Evolutionary conservation across 2,329 filamentous ascomycete species (phyloP).

Genomic region (Nigrograna mackinnonii): DNA sequence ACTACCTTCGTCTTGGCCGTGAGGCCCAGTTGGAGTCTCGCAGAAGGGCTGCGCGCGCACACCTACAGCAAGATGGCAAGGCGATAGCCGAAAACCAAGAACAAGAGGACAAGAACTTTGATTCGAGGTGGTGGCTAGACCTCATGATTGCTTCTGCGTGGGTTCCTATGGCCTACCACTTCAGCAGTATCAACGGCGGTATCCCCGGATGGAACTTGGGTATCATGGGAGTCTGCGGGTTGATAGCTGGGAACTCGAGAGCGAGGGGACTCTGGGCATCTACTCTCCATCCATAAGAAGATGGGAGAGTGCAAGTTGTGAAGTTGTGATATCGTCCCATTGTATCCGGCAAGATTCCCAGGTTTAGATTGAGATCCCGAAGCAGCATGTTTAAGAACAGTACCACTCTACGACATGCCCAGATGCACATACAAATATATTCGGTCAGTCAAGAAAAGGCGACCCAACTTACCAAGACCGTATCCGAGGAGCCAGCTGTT

Average conservation of each 20-base stretch:
- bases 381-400: no score
- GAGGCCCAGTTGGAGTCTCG: constrained; percentile 46
- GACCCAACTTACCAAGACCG: no score
- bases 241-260: constrained; percentile 42
- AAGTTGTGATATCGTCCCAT: no score
- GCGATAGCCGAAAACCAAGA: constrained; percentile 36
- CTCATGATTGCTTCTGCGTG: constrained; percentile 46
- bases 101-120: constrained; percentile 40
- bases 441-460: no score
- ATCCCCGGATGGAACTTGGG: constrained; percentile 50
- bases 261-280: constrained; percentile 35
- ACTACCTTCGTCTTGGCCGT: constrained; percentile 46
- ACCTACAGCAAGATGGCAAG: constrained; percentile 31
- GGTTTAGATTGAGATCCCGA: no score
- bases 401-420: no score
- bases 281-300: constrained; percentile 14
- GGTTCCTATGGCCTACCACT: constrained; percentile 49
- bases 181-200: constrained; percentile 39
- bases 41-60: constrained; percentile 30
- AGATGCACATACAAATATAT: no score
- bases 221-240: constrained; percentile 46
- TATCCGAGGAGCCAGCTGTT: no score
- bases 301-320: no score
- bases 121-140: constrained; percentile 47
- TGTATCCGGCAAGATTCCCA: no score